A percentile compares a stretch with the other conserved stretches of the same genome.
Evolutionary conservation across 2,329 filamentous ascomycete genomes (phyloP).

Genomic region (Aspergillus luchuensis): DNA sequence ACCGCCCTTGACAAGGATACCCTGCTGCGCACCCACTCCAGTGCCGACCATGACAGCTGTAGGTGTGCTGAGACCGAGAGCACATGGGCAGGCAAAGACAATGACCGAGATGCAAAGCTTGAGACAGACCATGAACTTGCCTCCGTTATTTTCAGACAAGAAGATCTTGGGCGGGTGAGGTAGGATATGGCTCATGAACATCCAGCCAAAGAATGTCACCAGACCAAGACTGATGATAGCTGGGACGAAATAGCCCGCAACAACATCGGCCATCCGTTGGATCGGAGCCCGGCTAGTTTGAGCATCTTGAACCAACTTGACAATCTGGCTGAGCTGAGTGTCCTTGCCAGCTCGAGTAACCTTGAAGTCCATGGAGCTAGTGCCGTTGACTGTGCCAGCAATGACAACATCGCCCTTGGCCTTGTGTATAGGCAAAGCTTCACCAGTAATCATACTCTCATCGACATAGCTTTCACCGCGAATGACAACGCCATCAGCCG

Average conservation of each 20-base stretch:
- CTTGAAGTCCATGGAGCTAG: slow-evolving; percentile 86
- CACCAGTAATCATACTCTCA: slow-evolving; percentile 98
- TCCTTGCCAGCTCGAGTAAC: slow-evolving; percentile 92
- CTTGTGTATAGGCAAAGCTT: slow-evolving; percentile 94
- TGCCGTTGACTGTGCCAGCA: slow-evolving; percentile 92
- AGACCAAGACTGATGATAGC: slow-evolving; percentile 82
- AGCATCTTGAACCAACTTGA: slow-evolving; percentile 96
- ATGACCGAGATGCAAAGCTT: slow-evolving; percentile 98
- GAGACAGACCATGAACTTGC: slow-evolving; percentile 92
- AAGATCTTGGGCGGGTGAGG: slow-evolving; percentile 87
- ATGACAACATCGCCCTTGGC: slow-evolving; percentile 77
- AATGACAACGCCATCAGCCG: slow-evolving; percentile 84
- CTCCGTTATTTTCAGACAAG: slow-evolving; percentile 74
- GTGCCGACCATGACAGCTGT: slow-evolving; percentile 99
- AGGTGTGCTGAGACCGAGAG: slow-evolving; percentile 90
- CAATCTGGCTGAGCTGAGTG: slow-evolving; percentile 96
- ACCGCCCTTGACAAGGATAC: slow-evolving; percentile 96
- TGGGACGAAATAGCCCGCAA: slow-evolving; percentile 94
- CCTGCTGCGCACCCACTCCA: slow-evolving; percentile 91
- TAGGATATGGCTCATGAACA: slow-evolving; percentile 87
- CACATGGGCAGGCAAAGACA: slow-evolving; percentile 96
- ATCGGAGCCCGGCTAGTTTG: slow-evolving; percentile 94
- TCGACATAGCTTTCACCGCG: slow-evolving; percentile 91
- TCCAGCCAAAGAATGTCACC: slow-evolving; percentile 86
- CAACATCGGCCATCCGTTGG: slow-evolving; percentile 83